Evolutionary conservation across 2,329 filamentous ascomycete genomes (phyloP).

Genomic region (Dothiorella sarmentorum): DNA sequence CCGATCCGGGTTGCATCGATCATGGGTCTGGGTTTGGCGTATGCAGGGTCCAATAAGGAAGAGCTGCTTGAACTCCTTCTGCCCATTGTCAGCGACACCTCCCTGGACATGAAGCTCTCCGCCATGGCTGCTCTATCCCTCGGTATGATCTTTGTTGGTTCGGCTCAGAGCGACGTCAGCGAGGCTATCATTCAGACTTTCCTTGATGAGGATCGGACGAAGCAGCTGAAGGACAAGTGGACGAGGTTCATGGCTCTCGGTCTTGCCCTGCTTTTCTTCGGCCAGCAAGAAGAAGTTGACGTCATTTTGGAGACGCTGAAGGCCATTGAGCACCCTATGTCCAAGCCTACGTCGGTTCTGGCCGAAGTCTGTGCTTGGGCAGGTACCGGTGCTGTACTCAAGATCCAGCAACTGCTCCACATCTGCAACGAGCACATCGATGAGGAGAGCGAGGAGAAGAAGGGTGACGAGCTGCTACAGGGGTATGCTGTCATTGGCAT

Average conservation of each 20-base stretch:
- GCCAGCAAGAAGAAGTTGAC: slow-evolving; percentile 97
- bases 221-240: slow-evolving; percentile 96
- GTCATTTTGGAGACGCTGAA: slow-evolving; percentile 96
- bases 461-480: slow-evolving; percentile 91
- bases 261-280: slow-evolving; percentile 90
- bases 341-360: slow-evolving; percentile 89
- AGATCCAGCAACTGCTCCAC: slow-evolving; percentile 94
- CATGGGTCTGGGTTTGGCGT: slow-evolving; percentile 93
- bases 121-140: slow-evolving; percentile 92
- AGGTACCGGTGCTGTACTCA: slow-evolving; percentile 92
- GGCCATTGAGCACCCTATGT: slow-evolving; percentile 94
- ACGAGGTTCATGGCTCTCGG: slow-evolving; percentile 94
- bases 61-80: slow-evolving; percentile 81
- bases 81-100: slow-evolving; percentile 81
- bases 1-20: slow-evolving; percentile 79
- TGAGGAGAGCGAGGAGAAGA: slow-evolving; percentile 83
- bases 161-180: slow-evolving; percentile 84
- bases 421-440: slow-evolving; percentile 98
- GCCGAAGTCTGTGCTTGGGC: slow-evolving; percentile 98
- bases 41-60: slow-evolving; percentile 90
- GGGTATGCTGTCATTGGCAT: slow-evolving; percentile 94
- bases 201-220: slow-evolving; percentile 87
- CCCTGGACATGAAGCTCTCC: slow-evolving; percentile 88
- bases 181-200: slow-evolving; percentile 90
- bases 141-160: slow-evolving; percentile 88